Percentiles rank a stretch among this genome's conserved stretches.
Conservation (phyloP, 306 rosid species). For the Cicer judaicum region DNA sequence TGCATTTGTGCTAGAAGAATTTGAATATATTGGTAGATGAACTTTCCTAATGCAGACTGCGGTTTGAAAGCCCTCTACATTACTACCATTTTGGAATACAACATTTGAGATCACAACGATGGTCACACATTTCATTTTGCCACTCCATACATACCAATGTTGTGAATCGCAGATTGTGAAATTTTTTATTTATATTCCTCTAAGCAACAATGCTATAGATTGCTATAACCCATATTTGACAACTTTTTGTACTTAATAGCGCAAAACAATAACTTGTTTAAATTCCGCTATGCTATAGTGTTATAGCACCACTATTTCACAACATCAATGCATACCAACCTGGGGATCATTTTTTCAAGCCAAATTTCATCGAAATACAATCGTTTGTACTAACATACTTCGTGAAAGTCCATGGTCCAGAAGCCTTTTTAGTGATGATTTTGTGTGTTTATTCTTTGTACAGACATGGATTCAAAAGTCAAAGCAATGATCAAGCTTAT, state of each 20-base stretch:
- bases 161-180: no score
- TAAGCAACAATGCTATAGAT: no score
- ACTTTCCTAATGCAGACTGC: not conserved
- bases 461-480: constrained; percentile 98
- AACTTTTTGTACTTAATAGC: no score
- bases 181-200: no score
- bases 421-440: constrained; percentile 33
- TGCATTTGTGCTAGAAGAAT: constrained; percentile 22
- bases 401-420: not conserved
- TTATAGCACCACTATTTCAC: no score
- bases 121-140: not conserved
- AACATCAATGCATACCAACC: not conserved
- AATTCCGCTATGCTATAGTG: no score
- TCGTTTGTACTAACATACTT: constrained; percentile 1
- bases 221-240: no score
- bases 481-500: constrained; percentile 98
- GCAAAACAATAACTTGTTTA: no score
- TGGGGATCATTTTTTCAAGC: not conserved
- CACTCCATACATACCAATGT: no score
- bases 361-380: constrained; percentile 1
- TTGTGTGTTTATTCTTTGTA: constrained; percentile 33
- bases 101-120: constrained; percentile 32
- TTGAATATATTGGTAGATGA: constrained; percentile 12
- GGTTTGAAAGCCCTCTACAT: not conserved
- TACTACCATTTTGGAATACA: not conserved